Percentiles rank a stretch among this genome's conserved stretches.
Evolutionary conservation across 192 early-diverging fungal species (phyloP).

Genomic region (Rhizophagus sp.): DNA sequence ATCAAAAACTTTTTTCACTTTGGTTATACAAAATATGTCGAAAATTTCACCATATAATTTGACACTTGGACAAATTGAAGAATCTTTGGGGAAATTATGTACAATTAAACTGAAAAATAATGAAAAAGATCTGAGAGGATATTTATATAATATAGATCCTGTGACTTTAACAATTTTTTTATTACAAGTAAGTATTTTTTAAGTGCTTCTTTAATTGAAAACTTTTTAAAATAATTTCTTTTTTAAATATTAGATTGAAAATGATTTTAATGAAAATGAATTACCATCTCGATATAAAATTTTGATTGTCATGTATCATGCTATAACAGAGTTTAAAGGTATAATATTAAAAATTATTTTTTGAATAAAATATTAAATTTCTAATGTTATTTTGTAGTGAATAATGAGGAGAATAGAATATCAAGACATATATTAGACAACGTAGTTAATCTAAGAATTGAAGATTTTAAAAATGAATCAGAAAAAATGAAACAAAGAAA

Average conservation of each 20-base stretch:
- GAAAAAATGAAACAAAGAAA: constrained; percentile 32
- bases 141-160: constrained; percentile 41
- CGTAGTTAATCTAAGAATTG: constrained; percentile 1
- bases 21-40: neutral
- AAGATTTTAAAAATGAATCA: constrained; percentile 5
- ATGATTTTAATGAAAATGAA: neutral
- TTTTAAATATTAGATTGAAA: neutral
- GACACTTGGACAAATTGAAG: constrained; percentile 24
- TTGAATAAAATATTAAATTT: neutral
- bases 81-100: constrained; percentile 23
- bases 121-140: constrained; percentile 26
- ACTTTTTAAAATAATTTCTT: neutral
- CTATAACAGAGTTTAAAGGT: constrained; percentile 5
- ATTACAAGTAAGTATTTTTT: constrained; percentile 6
- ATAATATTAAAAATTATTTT: neutral
- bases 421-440: neutral
- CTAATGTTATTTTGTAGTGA: neutral
- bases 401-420: neutral
- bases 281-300: constrained; percentile 25
- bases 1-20: too few relatives aligned
- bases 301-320: neutral
- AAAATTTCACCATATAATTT: neutral
- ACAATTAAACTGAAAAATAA: constrained; percentile 31
- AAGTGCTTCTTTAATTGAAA: neutral
- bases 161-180: constrained; percentile 35